Base-by-base conservation (phyloP, 495 filamentous ascomycete genomes). In the Aspergillus taichungensis region DNA sequence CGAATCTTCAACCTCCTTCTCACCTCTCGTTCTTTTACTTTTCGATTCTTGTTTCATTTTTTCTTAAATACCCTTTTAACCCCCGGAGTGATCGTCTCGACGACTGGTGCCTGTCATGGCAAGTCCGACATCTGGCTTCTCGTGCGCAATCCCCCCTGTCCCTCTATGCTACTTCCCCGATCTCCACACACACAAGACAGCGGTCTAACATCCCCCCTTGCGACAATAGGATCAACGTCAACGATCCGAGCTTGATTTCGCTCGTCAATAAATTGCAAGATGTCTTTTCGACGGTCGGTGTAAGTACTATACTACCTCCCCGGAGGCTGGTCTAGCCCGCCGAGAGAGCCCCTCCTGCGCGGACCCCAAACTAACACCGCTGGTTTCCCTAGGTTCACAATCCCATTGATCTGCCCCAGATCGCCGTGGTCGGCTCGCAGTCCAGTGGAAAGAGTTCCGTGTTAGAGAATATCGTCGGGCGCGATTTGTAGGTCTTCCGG, bases 361-460 rank as follows among this genome's bases (percentile, higher is more conserved):
- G 31, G 9, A 38, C 18, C 42, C 40, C 43, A 37, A 34, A 49
- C 62, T 66, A 52, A 68, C 59, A 63, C 57, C 56, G 55, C 56
- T 67, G 45, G 39, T 56, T 49, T 51, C 33, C 39, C 38, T 53
- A 87, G 84, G 84, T 87, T 38, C 84, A 95, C 76, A 99, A 99
- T 68, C 94, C 94, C 37, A 99, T 99, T 74, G 94, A 99, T 75
- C 69, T 99, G 47, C 94, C 94, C 24, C 94, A 99, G 74, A 99
- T 99, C 68, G 92, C 84, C 48, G 94, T 99, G 46, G 94, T 99
- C 38, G 94, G 94, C 54, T 96, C 91, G 62, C 94, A 99, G 73
- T 97, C 94, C 9, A 95, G 89, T 64, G 94, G 94, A 62, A 99
- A 99, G 82, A 96, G 90, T 74, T 97, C 92, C n/a, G 94, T 99